Evolutionary conservation across 352 stramenopile species (phyloP).

Genomic region (Globisporangium cystogenes): DNA sequence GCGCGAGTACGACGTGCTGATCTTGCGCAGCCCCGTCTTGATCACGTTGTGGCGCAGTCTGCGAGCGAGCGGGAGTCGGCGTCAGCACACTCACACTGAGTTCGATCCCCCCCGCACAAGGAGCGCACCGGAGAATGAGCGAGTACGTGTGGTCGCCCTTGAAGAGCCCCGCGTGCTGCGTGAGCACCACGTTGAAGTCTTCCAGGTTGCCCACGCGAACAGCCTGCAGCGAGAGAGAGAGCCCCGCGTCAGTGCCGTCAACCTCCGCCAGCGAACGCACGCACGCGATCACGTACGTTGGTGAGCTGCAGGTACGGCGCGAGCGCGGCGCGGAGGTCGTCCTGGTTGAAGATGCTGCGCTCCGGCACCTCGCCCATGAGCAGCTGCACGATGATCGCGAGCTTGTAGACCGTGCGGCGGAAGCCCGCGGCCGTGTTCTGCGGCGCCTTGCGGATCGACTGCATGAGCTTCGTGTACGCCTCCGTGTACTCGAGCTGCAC

Average conservation of each 20-base stretch:
- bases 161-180: constrained; percentile 83
- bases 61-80: not conserved
- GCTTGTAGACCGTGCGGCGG: constrained; percentile 94
- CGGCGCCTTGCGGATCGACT: constrained; percentile 96
- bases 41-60: constrained; percentile 97
- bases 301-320: constrained; percentile 95
- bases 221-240: no score
- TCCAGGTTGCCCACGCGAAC: constrained; percentile 95
- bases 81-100: not conserved
- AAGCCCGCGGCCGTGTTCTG: constrained; percentile 96
- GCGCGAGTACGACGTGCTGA: constrained; percentile 95
- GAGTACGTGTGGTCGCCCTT: constrained; percentile 94
- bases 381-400: constrained; percentile 96
- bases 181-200: constrained; percentile 91
- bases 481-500: constrained; percentile 97
- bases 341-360: constrained; percentile 90
- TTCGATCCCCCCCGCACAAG: no score
- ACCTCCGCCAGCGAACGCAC: no score
- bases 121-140: constrained; percentile 89
- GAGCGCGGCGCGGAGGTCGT: constrained; percentile 87
- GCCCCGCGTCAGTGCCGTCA: no score
- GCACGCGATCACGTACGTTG: constrained; percentile 43
- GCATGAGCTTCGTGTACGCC: constrained; percentile 94
- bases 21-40: constrained; percentile 97
- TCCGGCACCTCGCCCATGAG: constrained; percentile 98